Conservation (phyloP, 768 basidiomycete species). For the Boletus rubroflammeus region DNA sequence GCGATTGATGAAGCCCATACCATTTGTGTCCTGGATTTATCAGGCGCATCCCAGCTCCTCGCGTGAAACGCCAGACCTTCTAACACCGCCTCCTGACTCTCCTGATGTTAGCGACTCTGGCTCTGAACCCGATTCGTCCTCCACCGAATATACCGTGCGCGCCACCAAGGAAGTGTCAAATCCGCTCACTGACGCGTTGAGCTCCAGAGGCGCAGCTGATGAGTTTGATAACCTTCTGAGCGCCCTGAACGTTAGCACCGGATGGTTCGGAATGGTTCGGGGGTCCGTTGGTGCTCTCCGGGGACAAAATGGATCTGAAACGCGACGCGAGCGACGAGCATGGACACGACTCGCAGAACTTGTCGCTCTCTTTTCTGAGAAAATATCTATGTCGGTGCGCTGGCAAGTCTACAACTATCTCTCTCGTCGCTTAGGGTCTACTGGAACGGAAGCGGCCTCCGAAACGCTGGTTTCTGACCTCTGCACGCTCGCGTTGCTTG, state of each 20-base stretch:
- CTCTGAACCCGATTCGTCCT: conserved; percentile 30
- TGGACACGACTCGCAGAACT: conserved; percentile 53
- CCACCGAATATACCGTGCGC: conserved; percentile 27
- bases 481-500: conserved; percentile 54
- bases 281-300: conserved; percentile 16
- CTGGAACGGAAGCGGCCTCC: conserved; percentile 15
- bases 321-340: conserved; percentile 42
- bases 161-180: conserved; percentile 10
- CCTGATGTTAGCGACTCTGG: conserved; percentile 22
- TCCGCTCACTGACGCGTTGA: conserved; percentile 30
- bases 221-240: conserved; percentile 39
- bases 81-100: conserved; percentile 30
- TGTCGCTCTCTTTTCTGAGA: conserved; percentile 33
- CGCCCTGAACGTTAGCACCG: conserved; percentile 39
- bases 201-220: conserved; percentile 33
- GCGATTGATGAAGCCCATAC: conserved; percentile 27
- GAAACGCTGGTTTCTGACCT: conserved; percentile 45
- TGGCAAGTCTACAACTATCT: conserved; percentile 55
- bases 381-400: conserved; percentile 35
- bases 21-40: conserved; percentile 19
- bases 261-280: conserved; percentile 35
- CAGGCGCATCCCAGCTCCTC: not conserved
- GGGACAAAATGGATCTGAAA: not conserved
- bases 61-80: conserved; percentile 15
- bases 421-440: conserved; percentile 24